phyloP scores from a whole-genome alignment of 2,329 filamentous ascomycete species.

The Onygena corvina region DNA sequence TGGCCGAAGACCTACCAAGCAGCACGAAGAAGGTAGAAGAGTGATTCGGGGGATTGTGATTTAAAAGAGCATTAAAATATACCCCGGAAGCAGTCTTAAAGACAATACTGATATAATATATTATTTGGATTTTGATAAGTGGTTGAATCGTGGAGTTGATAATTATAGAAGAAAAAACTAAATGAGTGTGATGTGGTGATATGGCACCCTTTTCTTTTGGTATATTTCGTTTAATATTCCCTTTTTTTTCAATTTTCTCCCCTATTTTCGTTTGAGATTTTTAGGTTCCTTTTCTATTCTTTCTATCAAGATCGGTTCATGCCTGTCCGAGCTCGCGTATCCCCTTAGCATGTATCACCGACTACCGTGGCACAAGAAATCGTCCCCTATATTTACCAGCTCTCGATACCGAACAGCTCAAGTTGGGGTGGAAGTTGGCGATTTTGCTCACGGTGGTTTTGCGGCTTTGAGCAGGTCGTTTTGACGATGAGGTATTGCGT shows the following conservation, averaged over 20 bases:
- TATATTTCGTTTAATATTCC: background rate
- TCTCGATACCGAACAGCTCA: background rate
- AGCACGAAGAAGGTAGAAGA: background rate
- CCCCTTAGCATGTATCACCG: background rate
- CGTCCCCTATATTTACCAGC: background rate
- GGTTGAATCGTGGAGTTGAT: background rate
- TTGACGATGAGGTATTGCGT: background rate
- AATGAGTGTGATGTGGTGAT: conserved; percentile 1
- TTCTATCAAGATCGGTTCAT: background rate
- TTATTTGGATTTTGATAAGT: background rate
- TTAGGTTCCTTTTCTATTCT: background rate
- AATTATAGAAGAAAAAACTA: background rate
- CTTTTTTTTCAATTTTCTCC: too few species aligned
- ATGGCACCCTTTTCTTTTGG: background rate
- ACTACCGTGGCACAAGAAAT: background rate
- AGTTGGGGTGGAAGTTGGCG: background rate
- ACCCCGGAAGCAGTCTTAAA: background rate
- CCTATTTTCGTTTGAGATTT: background rate
- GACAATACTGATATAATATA: background rate
- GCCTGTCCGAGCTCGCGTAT: background rate
- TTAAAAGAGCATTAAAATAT: background rate
- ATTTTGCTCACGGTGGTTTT: background rate
- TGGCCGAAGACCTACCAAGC: conserved; percentile 14
- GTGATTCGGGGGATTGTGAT: background rate
- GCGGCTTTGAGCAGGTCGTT: background rate